phyloP scores from a whole-genome alignment of 164 flowering plant genomes.

The Malania oleifera region DNA sequence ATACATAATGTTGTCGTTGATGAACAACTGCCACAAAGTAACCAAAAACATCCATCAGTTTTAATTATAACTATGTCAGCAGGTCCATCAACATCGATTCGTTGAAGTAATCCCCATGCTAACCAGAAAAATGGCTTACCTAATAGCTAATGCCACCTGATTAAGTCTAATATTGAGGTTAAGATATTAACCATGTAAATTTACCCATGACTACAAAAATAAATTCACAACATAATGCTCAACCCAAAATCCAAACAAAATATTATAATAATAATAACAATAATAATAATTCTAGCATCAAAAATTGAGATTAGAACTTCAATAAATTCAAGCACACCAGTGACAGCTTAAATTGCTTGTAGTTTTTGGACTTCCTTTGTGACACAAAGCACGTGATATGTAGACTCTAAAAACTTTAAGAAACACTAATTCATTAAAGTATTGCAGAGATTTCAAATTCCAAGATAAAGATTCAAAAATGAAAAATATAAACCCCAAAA shows the following conservation, averaged over 20 bases:
- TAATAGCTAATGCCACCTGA: neutral
- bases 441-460: neutral
- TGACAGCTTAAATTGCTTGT: too few species aligned
- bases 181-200: neutral
- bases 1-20: neutral
- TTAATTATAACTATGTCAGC: neutral
- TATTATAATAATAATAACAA: too few species aligned
- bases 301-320: too few species aligned
- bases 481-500: too few species aligned
- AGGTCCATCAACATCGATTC: slow-evolving; percentile 7
- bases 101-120: neutral
- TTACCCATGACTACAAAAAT: neutral
- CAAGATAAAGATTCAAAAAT: neutral
- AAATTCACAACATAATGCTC: too few species aligned
- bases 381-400: neutral
- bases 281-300: too few species aligned
- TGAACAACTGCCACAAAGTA: neutral
- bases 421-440: too few species aligned
- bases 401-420: neutral
- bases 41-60: neutral
- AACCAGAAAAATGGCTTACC: neutral
- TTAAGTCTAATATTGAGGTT: neutral
- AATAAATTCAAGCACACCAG: too few species aligned
- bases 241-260: too few species aligned
- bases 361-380: too few species aligned